Percentiles rank a stretch among this genome's conserved stretches.
Evolutionary conservation across 2,329 filamentous ascomycete genomes (phyloP).

Genomic region (Colletotrichum sp.): DNA sequence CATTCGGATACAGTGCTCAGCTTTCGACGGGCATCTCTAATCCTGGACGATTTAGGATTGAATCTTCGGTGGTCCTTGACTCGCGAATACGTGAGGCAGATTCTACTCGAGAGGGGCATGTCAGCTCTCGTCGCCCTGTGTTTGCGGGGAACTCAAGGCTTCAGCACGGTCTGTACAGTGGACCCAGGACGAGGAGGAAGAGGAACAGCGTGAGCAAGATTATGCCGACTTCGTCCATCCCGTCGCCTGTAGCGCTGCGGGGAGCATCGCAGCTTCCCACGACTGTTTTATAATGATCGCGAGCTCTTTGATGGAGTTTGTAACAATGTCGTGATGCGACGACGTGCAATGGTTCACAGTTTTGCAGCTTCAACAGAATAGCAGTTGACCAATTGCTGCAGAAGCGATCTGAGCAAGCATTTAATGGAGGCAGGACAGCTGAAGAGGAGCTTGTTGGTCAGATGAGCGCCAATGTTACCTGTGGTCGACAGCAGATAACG

Average conservation of each 20-base stretch:
- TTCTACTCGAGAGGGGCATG: background rate
- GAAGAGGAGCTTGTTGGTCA: background rate
- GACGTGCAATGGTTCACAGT: background rate
- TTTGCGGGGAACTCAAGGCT: background rate
- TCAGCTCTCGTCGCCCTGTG: background rate
- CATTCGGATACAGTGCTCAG: constrained; percentile 33
- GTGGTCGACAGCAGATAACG: background rate
- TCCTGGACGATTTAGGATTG: constrained; percentile 10
- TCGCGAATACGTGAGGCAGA: background rate
- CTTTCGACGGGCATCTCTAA: constrained; percentile 29
- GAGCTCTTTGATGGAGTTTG: background rate
- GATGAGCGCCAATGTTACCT: background rate
- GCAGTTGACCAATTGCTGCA: background rate
- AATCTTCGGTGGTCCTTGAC: constrained; percentile 18
- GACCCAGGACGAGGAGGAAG: constrained; percentile 2
- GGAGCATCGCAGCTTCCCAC: background rate
- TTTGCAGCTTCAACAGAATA: background rate
- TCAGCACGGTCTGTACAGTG: constrained; percentile 13
- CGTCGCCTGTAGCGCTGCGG: background rate
- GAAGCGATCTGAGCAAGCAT: background rate
- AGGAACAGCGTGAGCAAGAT: constrained; percentile 14
- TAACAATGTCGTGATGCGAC: background rate
- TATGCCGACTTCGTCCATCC: constrained; percentile 17
- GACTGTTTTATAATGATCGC: background rate
- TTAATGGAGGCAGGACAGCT: background rate